These are phyloP conservation scores for Effrenium voratum DNA, from an alignment of 73 alveolate genomes.

Conservation along the genomic window DNA sequence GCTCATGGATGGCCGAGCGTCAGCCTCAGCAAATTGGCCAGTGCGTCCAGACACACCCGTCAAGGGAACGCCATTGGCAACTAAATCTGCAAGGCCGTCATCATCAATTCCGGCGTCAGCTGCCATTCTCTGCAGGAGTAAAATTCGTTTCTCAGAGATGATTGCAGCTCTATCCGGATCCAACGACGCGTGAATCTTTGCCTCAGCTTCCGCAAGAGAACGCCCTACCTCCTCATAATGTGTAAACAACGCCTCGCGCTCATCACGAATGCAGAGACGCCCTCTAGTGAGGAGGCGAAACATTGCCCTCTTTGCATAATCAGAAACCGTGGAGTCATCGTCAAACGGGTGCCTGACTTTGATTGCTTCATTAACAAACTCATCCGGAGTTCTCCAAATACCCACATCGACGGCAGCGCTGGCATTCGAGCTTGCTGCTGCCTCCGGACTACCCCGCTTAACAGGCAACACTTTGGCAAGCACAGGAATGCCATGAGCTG, in stretches of 20 bases:
- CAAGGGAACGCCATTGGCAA: background rate
- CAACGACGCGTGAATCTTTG: background rate
- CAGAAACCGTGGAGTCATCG: background rate
- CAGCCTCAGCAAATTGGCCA: background rate
- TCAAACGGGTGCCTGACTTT: background rate
- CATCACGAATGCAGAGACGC: background rate
- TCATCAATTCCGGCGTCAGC: conserved; percentile 34
- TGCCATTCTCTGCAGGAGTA: background rate
- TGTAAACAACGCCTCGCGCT: background rate
- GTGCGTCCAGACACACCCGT: background rate
- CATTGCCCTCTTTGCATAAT: background rate
- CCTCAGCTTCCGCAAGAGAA: background rate
- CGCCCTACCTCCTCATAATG: background rate
- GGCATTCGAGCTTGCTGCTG: background rate
- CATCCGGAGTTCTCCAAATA: background rate
- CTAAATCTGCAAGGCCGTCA: background rate
- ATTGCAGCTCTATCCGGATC: background rate
- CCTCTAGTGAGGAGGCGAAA: background rate
- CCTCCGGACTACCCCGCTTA: background rate
- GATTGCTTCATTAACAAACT: background rate
- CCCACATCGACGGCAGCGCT: background rate
- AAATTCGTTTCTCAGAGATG: background rate
- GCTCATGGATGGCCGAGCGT: background rate
- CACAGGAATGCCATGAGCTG: background rate
- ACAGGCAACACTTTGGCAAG: background rate